Percentiles rank a stretch among this genome's conserved stretches.
Evolutionary conservation across 768 basidiomycete species (phyloP).

Genomic region (Lyophyllum decastes): DNA sequence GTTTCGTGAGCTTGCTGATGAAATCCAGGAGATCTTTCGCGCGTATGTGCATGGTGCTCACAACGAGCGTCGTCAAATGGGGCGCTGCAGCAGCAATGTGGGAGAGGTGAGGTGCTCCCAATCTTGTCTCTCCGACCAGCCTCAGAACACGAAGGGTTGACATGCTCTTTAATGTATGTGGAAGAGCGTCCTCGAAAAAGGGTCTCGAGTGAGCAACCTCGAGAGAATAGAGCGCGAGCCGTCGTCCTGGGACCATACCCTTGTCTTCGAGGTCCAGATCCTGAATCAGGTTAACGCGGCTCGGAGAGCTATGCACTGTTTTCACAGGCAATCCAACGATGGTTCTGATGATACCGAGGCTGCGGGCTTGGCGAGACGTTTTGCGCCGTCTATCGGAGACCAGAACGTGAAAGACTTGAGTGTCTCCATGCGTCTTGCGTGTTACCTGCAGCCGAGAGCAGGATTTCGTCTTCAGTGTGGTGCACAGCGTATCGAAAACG

Average conservation of each 20-base stretch:
- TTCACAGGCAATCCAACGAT: neutral
- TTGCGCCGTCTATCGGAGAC: neutral
- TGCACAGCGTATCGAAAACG: neutral
- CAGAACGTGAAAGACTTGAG: neutral
- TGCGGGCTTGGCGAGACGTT: too few relatives aligned
- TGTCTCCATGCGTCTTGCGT: neutral
- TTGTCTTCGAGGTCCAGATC: neutral
- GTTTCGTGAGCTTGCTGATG: neutral
- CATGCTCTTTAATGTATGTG: neutral
- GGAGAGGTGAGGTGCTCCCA: neutral
- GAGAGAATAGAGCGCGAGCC: neutral
- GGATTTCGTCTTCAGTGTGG: neutral
- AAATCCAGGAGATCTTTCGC: neutral
- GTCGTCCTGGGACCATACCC: neutral
- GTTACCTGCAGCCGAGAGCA: neutral
- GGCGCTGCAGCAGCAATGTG: neutral
- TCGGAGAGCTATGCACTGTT: neutral
- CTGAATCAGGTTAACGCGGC: neutral
- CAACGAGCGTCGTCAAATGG: neutral
- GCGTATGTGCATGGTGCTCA: neutral
- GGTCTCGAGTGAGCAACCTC: neutral
- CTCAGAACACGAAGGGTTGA: neutral
- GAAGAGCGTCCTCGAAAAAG: neutral
- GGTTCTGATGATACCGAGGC: neutral
- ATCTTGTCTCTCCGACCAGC: neutral